A percentile compares a stretch with the other conserved stretches of the same genome.
Evolutionary conservation across 2,329 filamentous ascomycete species (phyloP).

Genomic region (Claviceps quebecensis): DNA sequence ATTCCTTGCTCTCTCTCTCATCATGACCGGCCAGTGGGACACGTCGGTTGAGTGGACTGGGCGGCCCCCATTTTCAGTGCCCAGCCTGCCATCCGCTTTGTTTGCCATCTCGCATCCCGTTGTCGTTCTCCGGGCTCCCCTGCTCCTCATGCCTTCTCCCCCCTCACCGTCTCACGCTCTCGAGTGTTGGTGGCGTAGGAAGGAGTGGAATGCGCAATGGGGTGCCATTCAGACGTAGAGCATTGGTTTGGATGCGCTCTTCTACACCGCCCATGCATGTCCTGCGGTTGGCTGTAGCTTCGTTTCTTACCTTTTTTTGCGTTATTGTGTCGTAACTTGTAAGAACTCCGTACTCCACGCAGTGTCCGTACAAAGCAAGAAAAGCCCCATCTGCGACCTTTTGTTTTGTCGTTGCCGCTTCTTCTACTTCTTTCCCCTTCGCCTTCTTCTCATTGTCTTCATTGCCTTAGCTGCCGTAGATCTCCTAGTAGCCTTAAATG

Average conservation of each 20-base stretch:
- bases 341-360: not conserved
- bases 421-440: not conserved
- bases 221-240: not conserved
- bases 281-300: slow-evolving; percentile 1
- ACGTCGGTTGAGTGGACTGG: not conserved
- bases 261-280: not conserved
- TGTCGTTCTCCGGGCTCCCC: not conserved
- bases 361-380: too few relatives aligned
- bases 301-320: not conserved
- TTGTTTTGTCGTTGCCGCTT: not conserved
- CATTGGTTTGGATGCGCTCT: not conserved
- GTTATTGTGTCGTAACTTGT: not conserved
- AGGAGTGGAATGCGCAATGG: not conserved
- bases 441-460: not conserved
- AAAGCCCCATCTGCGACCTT: not conserved
- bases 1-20: not conserved
- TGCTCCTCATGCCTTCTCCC: not conserved
- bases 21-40: not conserved
- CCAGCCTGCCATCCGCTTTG: not conserved
- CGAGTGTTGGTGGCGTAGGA: not conserved
- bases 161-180: not conserved
- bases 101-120: not conserved
- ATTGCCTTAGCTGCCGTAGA: not conserved
- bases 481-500: too few relatives aligned
- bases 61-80: too few relatives aligned